A percentile compares a stretch with the other conserved stretches of the same genome.
Conservation (phyloP, 1,284 basidiomycete species). For the Austroboletus sp. region DNA sequence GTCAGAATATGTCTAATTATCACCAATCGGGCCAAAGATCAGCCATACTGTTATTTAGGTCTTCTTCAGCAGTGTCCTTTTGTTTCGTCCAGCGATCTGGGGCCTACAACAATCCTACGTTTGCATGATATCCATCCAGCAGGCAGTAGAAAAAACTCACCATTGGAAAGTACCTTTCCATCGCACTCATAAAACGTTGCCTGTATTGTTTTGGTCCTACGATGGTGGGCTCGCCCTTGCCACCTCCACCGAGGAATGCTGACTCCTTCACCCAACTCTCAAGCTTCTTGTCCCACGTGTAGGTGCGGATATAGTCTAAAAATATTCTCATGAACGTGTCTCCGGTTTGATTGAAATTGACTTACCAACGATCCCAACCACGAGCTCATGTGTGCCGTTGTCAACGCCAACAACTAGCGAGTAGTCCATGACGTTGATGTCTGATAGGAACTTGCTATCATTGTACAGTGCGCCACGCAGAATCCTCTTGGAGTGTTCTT, state of each 20-base stretch:
- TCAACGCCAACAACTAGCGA: slow-evolving; percentile 94
- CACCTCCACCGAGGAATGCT: slow-evolving; percentile 74
- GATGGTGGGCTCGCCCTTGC: slow-evolving; percentile 85
- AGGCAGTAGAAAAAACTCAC: slow-evolving; percentile 38
- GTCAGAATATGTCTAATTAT: slow-evolving; percentile 1
- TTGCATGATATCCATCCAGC: slow-evolving; percentile 5
- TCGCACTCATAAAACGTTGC: slow-evolving; percentile 82
- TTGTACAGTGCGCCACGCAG: slow-evolving; percentile 87
- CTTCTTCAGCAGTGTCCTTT: slow-evolving; percentile 67
- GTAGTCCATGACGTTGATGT: slow-evolving; percentile 99
- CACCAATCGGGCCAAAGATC: slow-evolving; percentile 53
- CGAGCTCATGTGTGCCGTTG: slow-evolving; percentile 72
- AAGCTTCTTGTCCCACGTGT: slow-evolving; percentile 96
- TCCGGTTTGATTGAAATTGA: slow-evolving; percentile 7
- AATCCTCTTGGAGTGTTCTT: slow-evolving; percentile 92
- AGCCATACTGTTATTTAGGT: slow-evolving; percentile 44
- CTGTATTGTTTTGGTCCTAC: slow-evolving; percentile 83
- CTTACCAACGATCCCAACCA: slow-evolving; percentile 93
- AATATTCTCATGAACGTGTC: neutral
- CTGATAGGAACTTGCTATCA: slow-evolving; percentile 89
- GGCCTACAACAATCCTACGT: slow-evolving; percentile 40
- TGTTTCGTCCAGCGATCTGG: slow-evolving; percentile 86
- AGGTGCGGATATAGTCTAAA: slow-evolving; percentile 85
- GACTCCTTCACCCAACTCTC: slow-evolving; percentile 98
- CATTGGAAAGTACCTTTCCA: slow-evolving; percentile 87